These are phyloP conservation scores for Ophiosphaerella narmari DNA, from an alignment of 2,329 filamentous ascomycete species.

Conservation along the genomic window DNA sequence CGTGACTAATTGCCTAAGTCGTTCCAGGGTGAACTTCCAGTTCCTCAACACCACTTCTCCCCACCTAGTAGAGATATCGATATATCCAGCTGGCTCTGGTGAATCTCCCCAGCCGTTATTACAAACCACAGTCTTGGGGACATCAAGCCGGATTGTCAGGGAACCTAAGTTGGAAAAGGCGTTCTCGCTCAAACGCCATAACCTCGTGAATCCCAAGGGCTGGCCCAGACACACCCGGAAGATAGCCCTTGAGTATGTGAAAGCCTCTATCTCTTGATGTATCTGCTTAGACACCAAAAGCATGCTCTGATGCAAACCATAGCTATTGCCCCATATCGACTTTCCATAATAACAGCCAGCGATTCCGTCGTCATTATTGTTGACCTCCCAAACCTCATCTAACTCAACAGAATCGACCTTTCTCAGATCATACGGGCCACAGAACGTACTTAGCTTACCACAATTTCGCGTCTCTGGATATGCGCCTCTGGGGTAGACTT, in stretches of 20 bases:
- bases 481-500: background rate
- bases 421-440: background rate
- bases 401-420: background rate
- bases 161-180: slow-evolving; percentile 1
- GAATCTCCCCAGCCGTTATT: background rate
- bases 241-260: background rate
- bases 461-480: slow-evolving; percentile 1
- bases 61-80: slow-evolving; percentile 1
- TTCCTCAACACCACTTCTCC: slow-evolving; percentile 1
- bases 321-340: background rate
- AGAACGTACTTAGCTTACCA: background rate
- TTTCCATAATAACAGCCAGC: background rate
- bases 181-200: slow-evolving; percentile 3
- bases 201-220: background rate
- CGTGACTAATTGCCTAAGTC: background rate
- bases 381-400: background rate
- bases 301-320: slow-evolving; percentile 1
- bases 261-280: slow-evolving; percentile 3
- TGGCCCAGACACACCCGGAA: slow-evolving; percentile 1
- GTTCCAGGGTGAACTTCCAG: slow-evolving; percentile 1
- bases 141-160: slow-evolving; percentile 11
- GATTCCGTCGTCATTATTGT: background rate
- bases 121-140: background rate
- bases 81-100: background rate
- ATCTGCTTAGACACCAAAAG: slow-evolving; percentile 1